Conservation (phyloP, 192 early-diverging fungal genomes). For the Coemansia sp. region DNA sequence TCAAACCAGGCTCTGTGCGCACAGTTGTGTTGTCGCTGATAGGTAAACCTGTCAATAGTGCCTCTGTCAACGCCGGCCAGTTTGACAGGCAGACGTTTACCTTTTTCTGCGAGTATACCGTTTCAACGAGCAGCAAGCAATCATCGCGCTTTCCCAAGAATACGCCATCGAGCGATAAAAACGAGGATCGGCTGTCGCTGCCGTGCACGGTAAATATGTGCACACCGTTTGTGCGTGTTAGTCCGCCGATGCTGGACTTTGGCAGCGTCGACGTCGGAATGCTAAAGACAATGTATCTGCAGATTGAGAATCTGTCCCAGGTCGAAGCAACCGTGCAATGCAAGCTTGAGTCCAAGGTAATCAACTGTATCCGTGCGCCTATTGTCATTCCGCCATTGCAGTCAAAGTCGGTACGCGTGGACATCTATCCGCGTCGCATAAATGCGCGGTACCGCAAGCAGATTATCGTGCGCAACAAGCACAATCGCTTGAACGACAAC, state of each 20-base stretch:
- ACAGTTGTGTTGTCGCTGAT: conserved; percentile 77
- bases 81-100: conserved; percentile 68
- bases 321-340: conserved; percentile 81
- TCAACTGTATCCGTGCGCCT: conserved; percentile 73
- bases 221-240: conserved; percentile 88
- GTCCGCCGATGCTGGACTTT: conserved; percentile 85
- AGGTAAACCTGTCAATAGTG: conserved; percentile 24
- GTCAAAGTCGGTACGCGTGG: conserved; percentile 77
- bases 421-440: conserved; percentile 96
- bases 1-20: conserved; percentile 83
- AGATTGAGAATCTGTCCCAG: conserved; percentile 83
- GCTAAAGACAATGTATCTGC: conserved; percentile 80
- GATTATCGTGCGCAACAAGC: conserved; percentile 87
- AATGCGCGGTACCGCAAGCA: conserved; percentile 98
- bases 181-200: conserved; percentile 58
- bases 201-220: conserved; percentile 90
- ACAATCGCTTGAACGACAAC: conserved; percentile 87
- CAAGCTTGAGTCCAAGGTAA: conserved; percentile 88
- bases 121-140: conserved; percentile 38
- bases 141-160: conserved; percentile 35
- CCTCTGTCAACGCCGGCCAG: conserved; percentile 66
- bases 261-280: conserved; percentile 95
- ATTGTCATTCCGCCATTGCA: conserved; percentile 73
- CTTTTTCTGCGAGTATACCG: conserved; percentile 63
- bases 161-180: conserved; percentile 56